Evolutionary conservation across 2,329 filamentous ascomycete species (phyloP).

Genomic region (Beauveria brongniartii): DNA sequence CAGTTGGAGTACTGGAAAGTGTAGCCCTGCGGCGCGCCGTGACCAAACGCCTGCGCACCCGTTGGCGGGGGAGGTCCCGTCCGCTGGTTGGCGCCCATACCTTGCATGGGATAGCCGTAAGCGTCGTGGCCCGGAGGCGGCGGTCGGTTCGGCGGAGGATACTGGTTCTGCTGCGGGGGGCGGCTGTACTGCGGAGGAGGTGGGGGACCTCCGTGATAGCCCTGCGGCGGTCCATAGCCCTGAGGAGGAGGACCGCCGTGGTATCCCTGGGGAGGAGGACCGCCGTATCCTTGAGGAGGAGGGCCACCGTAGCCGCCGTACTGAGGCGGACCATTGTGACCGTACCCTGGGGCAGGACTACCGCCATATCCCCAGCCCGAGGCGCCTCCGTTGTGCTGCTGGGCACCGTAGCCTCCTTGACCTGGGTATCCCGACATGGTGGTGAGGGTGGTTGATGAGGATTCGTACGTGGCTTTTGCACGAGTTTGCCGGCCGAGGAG

Average conservation of each 20-base stretch:
- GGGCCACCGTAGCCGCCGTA: conserved; percentile 17
- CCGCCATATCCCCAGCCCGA: conserved; percentile 24
- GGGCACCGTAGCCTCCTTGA: conserved; percentile 30
- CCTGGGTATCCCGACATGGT: conserved; percentile 34
- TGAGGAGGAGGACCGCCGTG: conserved; percentile 16
- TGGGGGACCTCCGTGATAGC: conserved; percentile 9
- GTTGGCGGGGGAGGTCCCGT: conserved; percentile 37
- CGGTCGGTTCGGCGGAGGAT: conserved; percentile 19
- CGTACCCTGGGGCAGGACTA: conserved; percentile 16
- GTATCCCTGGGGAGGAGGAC: conserved; percentile 17
- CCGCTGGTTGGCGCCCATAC: conserved; percentile 20
- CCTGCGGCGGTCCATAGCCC: conserved; percentile 16
- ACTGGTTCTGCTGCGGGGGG: conserved; percentile 16
- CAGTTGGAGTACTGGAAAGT: conserved; percentile 72
- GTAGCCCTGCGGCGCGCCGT: conserved; percentile 60
- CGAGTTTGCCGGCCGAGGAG: neutral
- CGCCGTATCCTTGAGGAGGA: conserved; percentile 15
- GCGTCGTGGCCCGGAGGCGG: conserved; percentile 36
- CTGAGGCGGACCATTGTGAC: conserved; percentile 19
- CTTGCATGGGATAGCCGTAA: conserved; percentile 38
- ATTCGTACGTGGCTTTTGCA: neutral
- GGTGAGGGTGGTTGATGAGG: conserved; percentile 6
- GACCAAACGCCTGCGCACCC: conserved; percentile 50
- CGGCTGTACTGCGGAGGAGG: conserved; percentile 16
- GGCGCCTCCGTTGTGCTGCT: conserved; percentile 22